Base-by-base conservation (phyloP, 75 land plant genomes). In the Chamaecyparis obtusa region DNA sequence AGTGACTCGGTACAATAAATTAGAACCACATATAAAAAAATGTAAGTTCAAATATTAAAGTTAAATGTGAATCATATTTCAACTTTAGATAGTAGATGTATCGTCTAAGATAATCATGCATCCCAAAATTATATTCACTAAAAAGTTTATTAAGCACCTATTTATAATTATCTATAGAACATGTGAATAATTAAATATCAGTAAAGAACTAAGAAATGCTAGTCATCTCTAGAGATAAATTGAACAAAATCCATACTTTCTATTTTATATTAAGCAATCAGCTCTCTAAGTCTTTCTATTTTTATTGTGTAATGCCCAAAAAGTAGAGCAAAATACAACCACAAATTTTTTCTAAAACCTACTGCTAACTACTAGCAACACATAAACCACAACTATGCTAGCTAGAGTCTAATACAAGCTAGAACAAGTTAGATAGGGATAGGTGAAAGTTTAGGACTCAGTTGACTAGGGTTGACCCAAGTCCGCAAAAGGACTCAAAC, bases 51-150 rank as follows among this genome's bases (percentile, higher is more conserved):
- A n/a, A n/a, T n/a, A n/a, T 9, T 32, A 80, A 64, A 71, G 44
- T 72, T 83, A 86, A 56, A 55, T 39, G 36, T 10, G 43, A 30
- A 64, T 3, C 43, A 51, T 88, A 84, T 9, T 30, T n/a, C n/a
- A n/a, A n/a, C n/a, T n/a, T 78, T 2, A 48, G 56, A 85, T 35
- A 64, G 43, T 72, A 48, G 9, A 77, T 85, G 41, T 78, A 97
- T 99, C 99, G 96, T 98, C 99, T 76, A 98, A 91, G 85, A 98
- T 98, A 83, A 98, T 95, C 4, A 96, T 99, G 85, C 97, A 91
- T 80, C n/a, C 67, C 89, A 84, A 95, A 96, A 39, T 94, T 92
- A 85, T 92, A 92, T 87, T 94, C 92, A 83, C 93, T 86, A 89
- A 98, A 98, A 55, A 98, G 90, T 72, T 95, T 89, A 84, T 92